Conservation (phyloP, 495 filamentous ascomycete species). For the Talaromyces liani region DNA sequence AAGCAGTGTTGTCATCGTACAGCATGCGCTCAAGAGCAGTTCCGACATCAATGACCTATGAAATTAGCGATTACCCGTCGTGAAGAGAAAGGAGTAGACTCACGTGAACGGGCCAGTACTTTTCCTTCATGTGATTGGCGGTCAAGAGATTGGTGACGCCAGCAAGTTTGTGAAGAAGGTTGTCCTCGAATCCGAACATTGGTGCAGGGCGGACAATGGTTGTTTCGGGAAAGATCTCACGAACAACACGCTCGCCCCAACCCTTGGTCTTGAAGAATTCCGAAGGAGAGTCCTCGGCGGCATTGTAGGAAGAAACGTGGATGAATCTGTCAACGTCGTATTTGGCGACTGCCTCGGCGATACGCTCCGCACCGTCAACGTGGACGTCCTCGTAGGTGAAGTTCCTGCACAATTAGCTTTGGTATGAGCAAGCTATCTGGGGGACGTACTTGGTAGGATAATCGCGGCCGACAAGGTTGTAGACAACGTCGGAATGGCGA, state of each 20-base stretch:
- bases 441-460: slow-evolving; percentile 86
- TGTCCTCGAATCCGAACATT: slow-evolving; percentile 91
- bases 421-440: neutral
- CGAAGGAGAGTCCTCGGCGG: slow-evolving; percentile 68
- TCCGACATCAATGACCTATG: slow-evolving; percentile 78
- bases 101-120: slow-evolving; percentile 88
- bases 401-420: slow-evolving; percentile 53
- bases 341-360: slow-evolving; percentile 92
- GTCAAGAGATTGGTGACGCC: slow-evolving; percentile 72
- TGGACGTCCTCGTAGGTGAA: slow-evolving; percentile 90
- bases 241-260: slow-evolving; percentile 72
- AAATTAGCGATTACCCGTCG: slow-evolving; percentile 13
- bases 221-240: slow-evolving; percentile 92
- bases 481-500: slow-evolving; percentile 93
- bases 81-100: slow-evolving; percentile 19
- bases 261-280: slow-evolving; percentile 89
- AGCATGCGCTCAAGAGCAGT: slow-evolving; percentile 80
- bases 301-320: slow-evolving; percentile 94
- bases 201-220: slow-evolving; percentile 95
- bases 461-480: slow-evolving; percentile 87
- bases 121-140: slow-evolving; percentile 86
- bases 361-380: slow-evolving; percentile 88
- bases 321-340: slow-evolving; percentile 98
- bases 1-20: slow-evolving; percentile 80
- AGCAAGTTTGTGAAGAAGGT: slow-evolving; percentile 80